A percentile compares a stretch with the other conserved stretches of the same genome.
These are phyloP conservation scores for Helianthus tuberosus DNA, from an alignment of 129 eudicot genomes.

Conservation along the genomic window DNA sequence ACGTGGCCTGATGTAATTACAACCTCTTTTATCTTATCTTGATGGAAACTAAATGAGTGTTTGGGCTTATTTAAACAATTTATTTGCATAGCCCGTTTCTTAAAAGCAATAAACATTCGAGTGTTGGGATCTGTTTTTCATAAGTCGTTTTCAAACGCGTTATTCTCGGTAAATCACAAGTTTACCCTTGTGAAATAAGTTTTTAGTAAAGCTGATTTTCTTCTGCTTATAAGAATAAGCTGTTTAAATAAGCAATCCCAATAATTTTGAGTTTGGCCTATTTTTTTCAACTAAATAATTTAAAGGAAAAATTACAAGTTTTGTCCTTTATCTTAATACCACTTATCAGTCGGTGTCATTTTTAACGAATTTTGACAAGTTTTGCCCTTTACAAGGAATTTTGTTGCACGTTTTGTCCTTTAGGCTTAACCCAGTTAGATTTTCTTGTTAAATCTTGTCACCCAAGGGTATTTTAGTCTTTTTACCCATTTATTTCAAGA, in stretches of 20 bases:
- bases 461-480: too few species aligned
- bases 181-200: neutral
- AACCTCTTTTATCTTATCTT: neutral
- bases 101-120: neutral
- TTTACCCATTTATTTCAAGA: too few species aligned
- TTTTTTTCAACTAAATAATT: neutral
- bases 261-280: neutral
- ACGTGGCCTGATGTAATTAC: conserved; percentile 88
- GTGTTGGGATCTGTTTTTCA: neutral
- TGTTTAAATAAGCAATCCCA: conserved; percentile 3
- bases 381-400: too few species aligned
- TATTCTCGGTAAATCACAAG: neutral
- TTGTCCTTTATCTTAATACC: too few species aligned
- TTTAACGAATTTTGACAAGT: too few species aligned
- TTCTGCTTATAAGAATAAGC: neutral
- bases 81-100: neutral
- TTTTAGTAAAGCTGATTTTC: neutral
- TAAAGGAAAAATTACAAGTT: too few species aligned
- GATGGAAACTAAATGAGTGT: too few species aligned
- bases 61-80: neutral
- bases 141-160: neutral
- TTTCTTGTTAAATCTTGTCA: too few species aligned
- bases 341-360: too few species aligned
- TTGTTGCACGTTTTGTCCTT: too few species aligned
- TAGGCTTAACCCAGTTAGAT: too few species aligned